These are phyloP conservation scores for Nemania abortiva DNA, from an alignment of 2,329 filamentous ascomycete species.

Conservation along the genomic window DNA sequence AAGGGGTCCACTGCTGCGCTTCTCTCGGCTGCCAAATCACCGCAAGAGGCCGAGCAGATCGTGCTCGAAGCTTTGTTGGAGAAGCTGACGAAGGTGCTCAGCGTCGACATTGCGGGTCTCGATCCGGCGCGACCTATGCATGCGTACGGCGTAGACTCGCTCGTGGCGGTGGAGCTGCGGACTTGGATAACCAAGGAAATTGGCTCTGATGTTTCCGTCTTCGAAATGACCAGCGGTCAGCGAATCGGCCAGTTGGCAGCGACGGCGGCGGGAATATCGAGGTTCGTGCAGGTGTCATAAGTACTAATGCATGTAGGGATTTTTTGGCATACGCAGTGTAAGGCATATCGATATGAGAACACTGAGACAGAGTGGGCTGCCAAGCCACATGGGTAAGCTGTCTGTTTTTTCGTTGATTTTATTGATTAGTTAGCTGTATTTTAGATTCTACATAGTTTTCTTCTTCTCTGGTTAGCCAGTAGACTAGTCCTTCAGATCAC, in stretches of 20 bases:
- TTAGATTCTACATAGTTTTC: too few relatives aligned
- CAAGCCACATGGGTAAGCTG: too few relatives aligned
- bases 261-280: constrained; percentile 12
- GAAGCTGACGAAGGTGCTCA: constrained; percentile 37
- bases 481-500: too few relatives aligned
- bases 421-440: too few relatives aligned
- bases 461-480: too few relatives aligned
- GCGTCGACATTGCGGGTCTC: constrained; percentile 42
- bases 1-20: constrained; percentile 12
- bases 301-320: not conserved
- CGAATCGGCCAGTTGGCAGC: constrained; percentile 25
- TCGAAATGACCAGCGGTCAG: constrained; percentile 37
- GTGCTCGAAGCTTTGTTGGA: constrained; percentile 31
- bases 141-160: constrained; percentile 50
- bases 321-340: not conserved
- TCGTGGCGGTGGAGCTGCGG: constrained; percentile 51
- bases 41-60: constrained; percentile 14
- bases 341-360: too few relatives aligned
- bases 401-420: too few relatives aligned
- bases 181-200: constrained; percentile 47
- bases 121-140: constrained; percentile 45
- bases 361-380: too few relatives aligned
- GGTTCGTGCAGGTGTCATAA: constrained; percentile 6
- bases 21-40: constrained; percentile 11
- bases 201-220: constrained; percentile 29